Conservation (phyloP, 1,284 basidiomycete genomes). For the Gomphus bonarii region DNA sequence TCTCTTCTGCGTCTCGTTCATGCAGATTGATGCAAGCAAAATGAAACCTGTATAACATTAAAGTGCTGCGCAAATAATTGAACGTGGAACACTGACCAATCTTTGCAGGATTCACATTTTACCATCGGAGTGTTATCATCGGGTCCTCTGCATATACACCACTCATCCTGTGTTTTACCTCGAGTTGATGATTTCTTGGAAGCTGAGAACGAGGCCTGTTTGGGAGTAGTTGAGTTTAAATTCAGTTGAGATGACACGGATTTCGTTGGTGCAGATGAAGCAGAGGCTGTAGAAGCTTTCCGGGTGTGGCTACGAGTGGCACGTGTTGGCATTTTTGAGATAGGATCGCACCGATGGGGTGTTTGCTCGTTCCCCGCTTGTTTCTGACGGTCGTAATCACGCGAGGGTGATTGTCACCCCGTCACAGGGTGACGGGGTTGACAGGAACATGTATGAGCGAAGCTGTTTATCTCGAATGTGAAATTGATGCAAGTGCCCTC, state of each 20-base stretch:
- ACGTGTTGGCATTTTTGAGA: conserved; percentile 1
- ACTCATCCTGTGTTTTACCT: conserved; percentile 23
- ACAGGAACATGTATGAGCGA: not conserved
- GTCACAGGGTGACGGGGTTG: not conserved
- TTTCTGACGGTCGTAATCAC: not conserved
- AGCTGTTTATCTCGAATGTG: not conserved
- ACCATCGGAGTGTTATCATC: conserved; percentile 81
- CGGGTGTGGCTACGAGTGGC: conserved; percentile 5
- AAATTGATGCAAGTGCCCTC: not conserved
- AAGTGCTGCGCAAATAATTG: not conserved
- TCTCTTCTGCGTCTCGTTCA: conserved; percentile 58
- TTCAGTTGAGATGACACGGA: not conserved
- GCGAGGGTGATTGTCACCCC: not conserved
- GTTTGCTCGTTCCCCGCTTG: not conserved
- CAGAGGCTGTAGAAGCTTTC: not conserved
- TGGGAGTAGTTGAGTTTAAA: not conserved
- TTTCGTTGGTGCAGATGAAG: not conserved
- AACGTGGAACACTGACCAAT: conserved; percentile 45
- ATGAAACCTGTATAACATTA: conserved; percentile 50
- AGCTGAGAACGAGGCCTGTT: not conserved
- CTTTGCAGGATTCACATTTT: conserved; percentile 55
- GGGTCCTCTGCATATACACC: conserved; percentile 49
- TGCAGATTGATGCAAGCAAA: conserved; percentile 55
- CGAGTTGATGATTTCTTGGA: conserved; percentile 4
- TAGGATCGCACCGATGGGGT: not conserved